Evolutionary conservation across 2,329 filamentous ascomycete genomes (phyloP).

Genomic region (Fusarium sp.): DNA sequence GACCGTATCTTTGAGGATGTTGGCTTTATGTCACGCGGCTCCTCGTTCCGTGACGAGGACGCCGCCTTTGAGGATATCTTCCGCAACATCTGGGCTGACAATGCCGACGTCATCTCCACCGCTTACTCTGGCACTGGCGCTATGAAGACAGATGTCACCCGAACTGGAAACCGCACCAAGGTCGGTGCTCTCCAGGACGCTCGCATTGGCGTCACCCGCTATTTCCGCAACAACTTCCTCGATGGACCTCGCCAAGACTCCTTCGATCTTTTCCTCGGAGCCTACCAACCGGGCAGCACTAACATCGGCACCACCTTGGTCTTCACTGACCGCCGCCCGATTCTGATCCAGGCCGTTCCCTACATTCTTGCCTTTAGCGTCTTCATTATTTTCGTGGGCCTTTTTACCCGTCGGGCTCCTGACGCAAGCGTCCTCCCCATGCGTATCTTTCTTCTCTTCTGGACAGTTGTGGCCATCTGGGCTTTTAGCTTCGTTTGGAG

Average conservation of each 20-base stretch:
- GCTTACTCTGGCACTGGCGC: slow-evolving; percentile 97
- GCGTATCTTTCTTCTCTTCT: slow-evolving; percentile 86
- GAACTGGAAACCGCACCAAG: slow-evolving; percentile 91
- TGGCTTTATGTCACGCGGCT: slow-evolving; percentile 82
- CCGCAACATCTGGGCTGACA: slow-evolving; percentile 98
- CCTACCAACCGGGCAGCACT: slow-evolving; percentile 82
- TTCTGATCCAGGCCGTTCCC: slow-evolving; percentile 93
- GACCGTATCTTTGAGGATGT: slow-evolving; percentile 91
- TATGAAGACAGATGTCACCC: slow-evolving; percentile 97
- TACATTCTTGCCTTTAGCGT: slow-evolving; percentile 90
- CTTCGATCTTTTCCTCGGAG: slow-evolving; percentile 93
- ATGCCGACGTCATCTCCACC: slow-evolving; percentile 93
- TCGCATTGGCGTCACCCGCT: slow-evolving; percentile 89
- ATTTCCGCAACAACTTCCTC: slow-evolving; percentile 93
- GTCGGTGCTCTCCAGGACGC: slow-evolving; percentile 88
- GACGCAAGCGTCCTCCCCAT: slow-evolving; percentile 85
- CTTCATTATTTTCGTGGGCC: slow-evolving; percentile 84
- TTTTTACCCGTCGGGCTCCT: slow-evolving; percentile 80
- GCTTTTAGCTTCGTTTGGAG: slow-evolving; percentile 82
- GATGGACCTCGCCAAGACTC: slow-evolving; percentile 96
- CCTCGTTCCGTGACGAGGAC: slow-evolving; percentile 84
- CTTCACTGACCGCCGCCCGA: slow-evolving; percentile 87
- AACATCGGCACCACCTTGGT: slow-evolving; percentile 80
- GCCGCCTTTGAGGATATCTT: slow-evolving; percentile 89
- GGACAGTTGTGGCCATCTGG: slow-evolving; percentile 79